phyloP scores from a whole-genome alignment of 2,329 filamentous ascomycete genomes.

The Sclerotinia borealis region DNA sequence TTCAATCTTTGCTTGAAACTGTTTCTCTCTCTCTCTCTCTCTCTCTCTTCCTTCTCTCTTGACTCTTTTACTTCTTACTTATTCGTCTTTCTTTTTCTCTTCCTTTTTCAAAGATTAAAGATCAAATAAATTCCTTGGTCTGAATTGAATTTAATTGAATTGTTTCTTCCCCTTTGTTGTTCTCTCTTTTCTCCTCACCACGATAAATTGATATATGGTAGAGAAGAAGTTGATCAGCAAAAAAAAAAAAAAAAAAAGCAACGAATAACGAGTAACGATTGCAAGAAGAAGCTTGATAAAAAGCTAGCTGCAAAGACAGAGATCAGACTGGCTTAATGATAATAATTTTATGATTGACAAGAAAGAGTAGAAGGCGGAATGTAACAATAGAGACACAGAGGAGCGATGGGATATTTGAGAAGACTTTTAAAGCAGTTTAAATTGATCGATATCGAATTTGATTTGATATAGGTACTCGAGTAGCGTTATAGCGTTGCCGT shows the following conservation, averaged over 20 bases:
- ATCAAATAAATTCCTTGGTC: not conserved
- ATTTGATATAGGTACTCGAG: not conserved
- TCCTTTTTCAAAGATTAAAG: not conserved
- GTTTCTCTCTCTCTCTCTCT: not conserved
- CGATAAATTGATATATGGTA: not conserved
- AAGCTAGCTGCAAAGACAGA: not conserved
- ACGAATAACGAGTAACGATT: not conserved
- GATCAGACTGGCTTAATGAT: not conserved
- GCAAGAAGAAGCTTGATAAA: not conserved
- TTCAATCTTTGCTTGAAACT: no score
- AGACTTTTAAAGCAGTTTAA: no score
- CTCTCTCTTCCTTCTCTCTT: not conserved
- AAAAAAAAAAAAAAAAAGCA: no score
- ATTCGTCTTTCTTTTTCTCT: not conserved
- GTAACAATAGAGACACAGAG: not conserved
- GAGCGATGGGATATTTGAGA: not conserved
- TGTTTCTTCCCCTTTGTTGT: not conserved
- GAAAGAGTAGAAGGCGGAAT: not conserved
- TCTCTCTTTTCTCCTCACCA: not conserved
- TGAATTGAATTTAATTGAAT: not conserved
- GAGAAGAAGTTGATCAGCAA: no score
- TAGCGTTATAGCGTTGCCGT: not conserved
- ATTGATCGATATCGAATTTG: not conserved
- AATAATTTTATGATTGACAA: constrained; percentile 1
- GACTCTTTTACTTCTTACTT: not conserved